Conservation (phyloP, 1,284 basidiomycete genomes). For the Moniliophthora roreri region DNA sequence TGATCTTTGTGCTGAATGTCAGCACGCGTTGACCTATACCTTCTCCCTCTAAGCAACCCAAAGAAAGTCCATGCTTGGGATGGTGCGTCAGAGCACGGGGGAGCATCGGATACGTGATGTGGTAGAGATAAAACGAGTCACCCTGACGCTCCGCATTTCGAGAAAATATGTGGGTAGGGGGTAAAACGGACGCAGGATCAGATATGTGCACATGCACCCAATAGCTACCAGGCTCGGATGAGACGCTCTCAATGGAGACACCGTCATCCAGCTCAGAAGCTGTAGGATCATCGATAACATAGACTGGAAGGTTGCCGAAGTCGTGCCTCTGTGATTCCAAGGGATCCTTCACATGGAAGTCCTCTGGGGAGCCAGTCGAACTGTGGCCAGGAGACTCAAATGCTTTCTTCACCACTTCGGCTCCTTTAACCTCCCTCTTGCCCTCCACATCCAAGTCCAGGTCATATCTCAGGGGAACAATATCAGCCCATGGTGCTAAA, state of each 20-base stretch:
- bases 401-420: slow-evolving; percentile 32
- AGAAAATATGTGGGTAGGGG: slow-evolving; percentile 63
- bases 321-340: slow-evolving; percentile 77
- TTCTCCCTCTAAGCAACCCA: slow-evolving; percentile 44
- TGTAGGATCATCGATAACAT: slow-evolving; percentile 82
- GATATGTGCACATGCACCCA: slow-evolving; percentile 97
- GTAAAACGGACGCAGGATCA: slow-evolving; percentile 86
- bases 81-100: slow-evolving; percentile 52
- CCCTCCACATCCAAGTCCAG: slow-evolving; percentile 32
- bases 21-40: slow-evolving; percentile 56
- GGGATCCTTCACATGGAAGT: slow-evolving; percentile 58
- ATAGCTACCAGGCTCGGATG: slow-evolving; percentile 43
- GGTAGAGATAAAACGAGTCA: slow-evolving; percentile 63
- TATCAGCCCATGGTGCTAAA: slow-evolving; percentile 74
- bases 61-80: slow-evolving; percentile 58
- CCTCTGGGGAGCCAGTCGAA: slow-evolving; percentile 40
- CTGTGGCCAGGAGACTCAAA: slow-evolving; percentile 20
- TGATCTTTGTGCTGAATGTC: slow-evolving; percentile 81
- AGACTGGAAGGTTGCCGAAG: slow-evolving; percentile 81
- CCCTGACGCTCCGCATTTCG: slow-evolving; percentile 51
- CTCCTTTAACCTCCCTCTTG: slow-evolving; percentile 29
- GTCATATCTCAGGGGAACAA: slow-evolving; percentile 36
- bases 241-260: slow-evolving; percentile 75
- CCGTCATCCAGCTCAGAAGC: slow-evolving; percentile 96
- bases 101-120: slow-evolving; percentile 71